A percentile compares a stretch with the other conserved stretches of the same genome.
phyloP scores from a whole-genome alignment of 768 basidiomycete species.

The Thelephora aurantiotincta region DNA sequence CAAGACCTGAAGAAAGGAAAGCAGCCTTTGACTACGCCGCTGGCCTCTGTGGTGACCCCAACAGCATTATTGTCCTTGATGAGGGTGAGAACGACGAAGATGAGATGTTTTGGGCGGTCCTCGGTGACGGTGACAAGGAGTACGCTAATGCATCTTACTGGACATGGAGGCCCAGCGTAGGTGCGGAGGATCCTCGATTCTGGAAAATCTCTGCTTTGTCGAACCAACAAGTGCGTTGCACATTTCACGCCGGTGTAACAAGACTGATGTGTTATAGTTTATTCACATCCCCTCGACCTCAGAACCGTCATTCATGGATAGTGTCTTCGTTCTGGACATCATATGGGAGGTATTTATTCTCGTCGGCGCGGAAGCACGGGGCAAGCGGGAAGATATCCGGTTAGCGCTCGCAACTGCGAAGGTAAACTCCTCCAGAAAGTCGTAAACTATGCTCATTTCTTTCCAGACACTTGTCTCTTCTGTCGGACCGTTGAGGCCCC shows the following conservation, averaged over 20 bases:
- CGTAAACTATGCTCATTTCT: background rate
- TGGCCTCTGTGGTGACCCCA: constrained; percentile 24
- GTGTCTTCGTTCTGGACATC: constrained; percentile 59
- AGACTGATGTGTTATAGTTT: constrained; percentile 24
- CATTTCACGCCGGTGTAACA: background rate
- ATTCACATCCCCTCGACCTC: constrained; percentile 29
- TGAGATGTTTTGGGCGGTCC: constrained; percentile 79
- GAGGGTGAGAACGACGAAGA: constrained; percentile 58
- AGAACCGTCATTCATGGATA: constrained; percentile 23
- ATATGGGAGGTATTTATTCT: constrained; percentile 71
- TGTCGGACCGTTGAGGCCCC: constrained; percentile 44
- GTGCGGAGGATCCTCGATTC: constrained; percentile 30
- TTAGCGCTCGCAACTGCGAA: constrained; percentile 43
- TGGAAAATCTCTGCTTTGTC: constrained; percentile 39
- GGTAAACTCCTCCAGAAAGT: constrained; percentile 22
- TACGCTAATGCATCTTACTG: constrained; percentile 77
- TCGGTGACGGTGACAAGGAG: constrained; percentile 43
- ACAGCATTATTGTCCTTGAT: constrained; percentile 35
- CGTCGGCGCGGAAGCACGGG: constrained; percentile 53
- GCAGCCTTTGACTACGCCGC: constrained; percentile 52
- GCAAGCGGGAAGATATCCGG: constrained; percentile 41
- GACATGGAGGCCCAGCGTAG: constrained; percentile 46
- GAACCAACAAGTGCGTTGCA: constrained; percentile 26
- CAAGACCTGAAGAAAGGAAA: constrained; percentile 38
- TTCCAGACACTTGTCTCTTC: constrained; percentile 37